Evolutionary conservation across 768 basidiomycete genomes (phyloP).

Genomic region (Boletus tomentosulus): DNA sequence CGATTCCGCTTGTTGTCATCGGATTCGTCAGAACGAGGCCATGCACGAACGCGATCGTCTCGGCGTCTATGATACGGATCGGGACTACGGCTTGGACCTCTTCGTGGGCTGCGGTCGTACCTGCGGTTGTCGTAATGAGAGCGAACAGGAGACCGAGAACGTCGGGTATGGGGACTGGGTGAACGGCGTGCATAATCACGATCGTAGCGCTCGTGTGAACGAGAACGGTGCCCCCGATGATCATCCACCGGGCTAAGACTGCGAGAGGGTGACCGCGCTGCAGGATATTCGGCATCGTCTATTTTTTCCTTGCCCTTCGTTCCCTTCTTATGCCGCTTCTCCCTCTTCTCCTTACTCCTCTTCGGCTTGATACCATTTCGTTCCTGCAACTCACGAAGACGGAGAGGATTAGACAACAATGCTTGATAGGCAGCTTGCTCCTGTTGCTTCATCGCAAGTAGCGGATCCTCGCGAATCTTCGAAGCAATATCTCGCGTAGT

Average conservation of each 20-base stretch:
- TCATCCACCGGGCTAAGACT: conserved; percentile 28
- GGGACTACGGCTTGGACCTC: conserved; percentile 30
- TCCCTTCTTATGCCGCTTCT: conserved; percentile 48
- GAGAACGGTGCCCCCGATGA: conserved; percentile 28
- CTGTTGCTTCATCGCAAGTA: conserved; percentile 97
- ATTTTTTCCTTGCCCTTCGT: conserved; percentile 32
- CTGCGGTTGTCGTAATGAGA: conserved; percentile 19
- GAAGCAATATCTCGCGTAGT: conserved; percentile 80
- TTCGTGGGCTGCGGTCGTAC: conserved; percentile 22
- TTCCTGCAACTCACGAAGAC: conserved; percentile 76
- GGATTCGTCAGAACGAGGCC: conserved; percentile 52
- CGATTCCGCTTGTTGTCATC: conserved; percentile 37
- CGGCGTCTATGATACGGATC: conserved; percentile 14
- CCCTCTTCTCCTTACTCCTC: conserved; percentile 66
- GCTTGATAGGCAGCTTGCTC: conserved; percentile 92
- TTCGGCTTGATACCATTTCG: conserved; percentile 77
- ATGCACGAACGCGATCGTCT: conserved; percentile 32
- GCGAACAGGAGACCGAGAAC: conserved; percentile 44
- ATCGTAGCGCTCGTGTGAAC: conserved; percentile 27
- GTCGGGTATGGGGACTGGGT: conserved; percentile 42
- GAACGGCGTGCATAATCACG: conserved; percentile 35
- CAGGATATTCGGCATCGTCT: conserved; percentile 28
- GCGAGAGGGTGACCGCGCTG: conserved; percentile 31
- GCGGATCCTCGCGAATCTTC: conserved; percentile 94
- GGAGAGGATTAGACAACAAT: conserved; percentile 80